Evolutionary conservation across 2,329 filamentous ascomycete species (phyloP).

Genomic region (Arachnopeziza araneosa): DNA sequence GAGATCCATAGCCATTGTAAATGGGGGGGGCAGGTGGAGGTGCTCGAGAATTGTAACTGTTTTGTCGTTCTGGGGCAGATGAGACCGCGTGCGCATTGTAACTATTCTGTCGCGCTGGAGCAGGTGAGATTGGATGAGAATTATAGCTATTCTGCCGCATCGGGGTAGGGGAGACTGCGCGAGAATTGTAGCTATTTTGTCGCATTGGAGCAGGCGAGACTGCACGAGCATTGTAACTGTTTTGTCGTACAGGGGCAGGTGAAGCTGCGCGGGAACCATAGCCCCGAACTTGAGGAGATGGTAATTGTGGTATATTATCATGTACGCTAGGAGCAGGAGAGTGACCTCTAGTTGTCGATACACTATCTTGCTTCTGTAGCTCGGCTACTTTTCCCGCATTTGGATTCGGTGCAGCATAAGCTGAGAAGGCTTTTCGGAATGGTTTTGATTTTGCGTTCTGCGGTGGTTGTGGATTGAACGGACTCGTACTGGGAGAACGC

Average conservation of each 20-base stretch:
- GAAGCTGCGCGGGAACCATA: slow-evolving; percentile 7
- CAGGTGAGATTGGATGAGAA: slow-evolving; percentile 39
- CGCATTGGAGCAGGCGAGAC: slow-evolving; percentile 34
- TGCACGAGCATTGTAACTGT: slow-evolving; percentile 32
- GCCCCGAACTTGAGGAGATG: slow-evolving; percentile 17
- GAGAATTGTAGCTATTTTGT: slow-evolving; percentile 28
- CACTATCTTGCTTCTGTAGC: slow-evolving; percentile 25
- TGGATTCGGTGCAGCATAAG: slow-evolving; percentile 60
- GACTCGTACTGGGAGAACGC: slow-evolving; percentile 28
- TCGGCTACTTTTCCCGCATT: slow-evolving; percentile 49
- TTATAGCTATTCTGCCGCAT: slow-evolving; percentile 30
- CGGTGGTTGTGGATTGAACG: slow-evolving; percentile 25
- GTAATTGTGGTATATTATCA: slow-evolving; percentile 19
- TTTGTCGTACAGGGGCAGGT: slow-evolving; percentile 21
- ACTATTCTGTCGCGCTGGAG: slow-evolving; percentile 29
- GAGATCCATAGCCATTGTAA: slow-evolving; percentile 27
- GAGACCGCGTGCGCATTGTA: slow-evolving; percentile 28
- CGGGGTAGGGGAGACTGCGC: slow-evolving; percentile 28
- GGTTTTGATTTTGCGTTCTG: slow-evolving; percentile 46
- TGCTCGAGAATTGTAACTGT: slow-evolving; percentile 36
- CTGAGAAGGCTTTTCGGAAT: slow-evolving; percentile 62
- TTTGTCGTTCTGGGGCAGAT: slow-evolving; percentile 26
- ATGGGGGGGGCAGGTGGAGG: slow-evolving; percentile 34
- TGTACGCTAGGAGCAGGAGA: slow-evolving; percentile 24
- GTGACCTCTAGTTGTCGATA: slow-evolving; percentile 19